These are phyloP conservation scores for Penicillium decumbens DNA, from an alignment of 2,329 filamentous ascomycete species.

Conservation along the genomic window DNA sequence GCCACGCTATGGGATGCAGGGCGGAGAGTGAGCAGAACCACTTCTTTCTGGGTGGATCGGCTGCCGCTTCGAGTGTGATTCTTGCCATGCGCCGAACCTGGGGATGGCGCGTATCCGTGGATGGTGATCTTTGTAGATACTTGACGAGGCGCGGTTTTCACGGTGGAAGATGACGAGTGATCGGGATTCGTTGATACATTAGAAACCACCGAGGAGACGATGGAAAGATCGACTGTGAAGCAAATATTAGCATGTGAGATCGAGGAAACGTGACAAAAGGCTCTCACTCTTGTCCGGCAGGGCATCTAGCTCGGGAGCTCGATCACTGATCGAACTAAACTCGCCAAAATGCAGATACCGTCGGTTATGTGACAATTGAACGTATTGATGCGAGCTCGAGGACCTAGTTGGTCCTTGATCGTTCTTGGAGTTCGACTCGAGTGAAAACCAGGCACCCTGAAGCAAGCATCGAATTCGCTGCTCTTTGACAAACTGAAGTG, in stretches of 20 bases:
- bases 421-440: constrained; percentile 48
- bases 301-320: constrained; percentile 66
- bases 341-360: constrained; percentile 86
- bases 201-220: constrained; percentile 87
- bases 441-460: constrained; percentile 80
- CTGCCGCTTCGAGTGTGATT: constrained; percentile 30
- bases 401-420: constrained; percentile 46
- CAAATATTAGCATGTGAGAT: constrained; percentile 5
- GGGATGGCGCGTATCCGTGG: constrained; percentile 59
- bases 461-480: constrained; percentile 87
- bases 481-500: constrained; percentile 93
- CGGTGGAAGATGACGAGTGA: constrained; percentile 45
- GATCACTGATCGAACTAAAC: constrained; percentile 62
- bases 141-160: constrained; percentile 41
- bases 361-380: constrained; percentile 83
- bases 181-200: constrained; percentile 70
- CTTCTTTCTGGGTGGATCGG: constrained; percentile 54
- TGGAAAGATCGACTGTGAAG: constrained; percentile 66
- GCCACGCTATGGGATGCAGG: constrained; percentile 76
- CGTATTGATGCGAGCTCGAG: constrained; percentile 67
- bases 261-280: neutral
- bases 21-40: constrained; percentile 74
- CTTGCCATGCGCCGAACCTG: constrained; percentile 11
- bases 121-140: constrained; percentile 83
- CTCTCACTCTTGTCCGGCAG: constrained; percentile 66